These are phyloP conservation scores for Dothideomycetes sp. DNA, from an alignment of 2,329 filamentous ascomycete species.

Conservation along the genomic window DNA sequence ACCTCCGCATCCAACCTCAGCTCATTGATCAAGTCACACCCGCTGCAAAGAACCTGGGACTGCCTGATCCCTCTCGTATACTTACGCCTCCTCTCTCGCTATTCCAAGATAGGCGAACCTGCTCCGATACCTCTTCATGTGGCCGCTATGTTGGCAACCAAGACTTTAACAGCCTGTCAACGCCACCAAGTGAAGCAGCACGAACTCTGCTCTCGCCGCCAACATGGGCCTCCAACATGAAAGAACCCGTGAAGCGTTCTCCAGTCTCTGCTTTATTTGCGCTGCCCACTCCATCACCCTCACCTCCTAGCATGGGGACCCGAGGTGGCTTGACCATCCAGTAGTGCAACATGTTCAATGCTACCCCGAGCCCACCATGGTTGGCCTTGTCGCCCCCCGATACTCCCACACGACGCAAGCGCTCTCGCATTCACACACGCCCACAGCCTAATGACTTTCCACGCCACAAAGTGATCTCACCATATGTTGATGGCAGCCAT, in stretches of 20 bases:
- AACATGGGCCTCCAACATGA: background rate
- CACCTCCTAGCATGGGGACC: too few species aligned
- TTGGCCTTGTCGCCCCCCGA: too few species aligned
- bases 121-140: background rate
- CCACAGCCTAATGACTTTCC: too few species aligned
- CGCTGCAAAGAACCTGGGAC: background rate
- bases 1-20: background rate
- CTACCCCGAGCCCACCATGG: too few species aligned
- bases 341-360: too few species aligned
- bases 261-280: background rate
- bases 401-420: too few species aligned
- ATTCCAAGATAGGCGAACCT: background rate
- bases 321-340: too few species aligned
- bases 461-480: too few species aligned
- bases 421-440: too few species aligned
- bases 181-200: too few species aligned
- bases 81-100: background rate
- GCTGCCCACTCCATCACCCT: background rate
- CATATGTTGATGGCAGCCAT: too few species aligned
- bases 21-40: background rate
- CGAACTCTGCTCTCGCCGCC: background rate
- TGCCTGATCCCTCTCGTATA: background rate
- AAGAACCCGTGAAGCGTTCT: background rate
- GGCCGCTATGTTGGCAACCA: background rate
- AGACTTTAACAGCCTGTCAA: background rate